phyloP scores from a whole-genome alignment of 2,329 filamentous ascomycete genomes.

The Xylaria sp. region DNA sequence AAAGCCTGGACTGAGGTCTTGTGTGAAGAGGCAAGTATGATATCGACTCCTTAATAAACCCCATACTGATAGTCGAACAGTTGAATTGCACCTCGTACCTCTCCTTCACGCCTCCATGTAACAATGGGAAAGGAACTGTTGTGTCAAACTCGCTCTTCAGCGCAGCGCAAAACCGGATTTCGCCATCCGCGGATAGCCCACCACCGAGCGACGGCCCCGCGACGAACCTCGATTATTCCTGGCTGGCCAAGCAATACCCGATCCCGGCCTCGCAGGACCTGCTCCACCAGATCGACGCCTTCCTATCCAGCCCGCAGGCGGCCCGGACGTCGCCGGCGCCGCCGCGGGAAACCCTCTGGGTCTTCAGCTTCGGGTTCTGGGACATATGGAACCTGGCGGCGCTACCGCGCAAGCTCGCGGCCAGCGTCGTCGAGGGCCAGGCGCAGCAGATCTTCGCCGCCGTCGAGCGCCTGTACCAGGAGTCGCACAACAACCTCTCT shows the following conservation, averaged over 20 bases:
- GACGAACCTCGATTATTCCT: conserved; percentile 44
- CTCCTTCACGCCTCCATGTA: conserved; percentile 47
- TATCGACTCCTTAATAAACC: neutral
- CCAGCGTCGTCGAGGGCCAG: conserved; percentile 42
- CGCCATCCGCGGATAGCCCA: neutral
- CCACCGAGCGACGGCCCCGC: conserved; percentile 40
- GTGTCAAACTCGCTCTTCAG: conserved; percentile 61
- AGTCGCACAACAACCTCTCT: conserved; percentile 45
- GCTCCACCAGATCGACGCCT: conserved; percentile 46
- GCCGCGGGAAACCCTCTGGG: conserved; percentile 54
- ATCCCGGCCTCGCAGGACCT: conserved; percentile 46
- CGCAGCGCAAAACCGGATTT: conserved; percentile 42
- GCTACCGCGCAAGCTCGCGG: conserved; percentile 45
- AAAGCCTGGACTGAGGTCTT: conserved; percentile 51
- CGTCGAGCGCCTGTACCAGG: conserved; percentile 50
- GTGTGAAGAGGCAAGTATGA: conserved; percentile 47
- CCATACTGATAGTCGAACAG: conserved; percentile 37
- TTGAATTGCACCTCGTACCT: conserved; percentile 49
- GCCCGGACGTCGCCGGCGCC: conserved; percentile 37
- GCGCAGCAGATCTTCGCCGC: conserved; percentile 47
- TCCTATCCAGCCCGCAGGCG: conserved; percentile 46
- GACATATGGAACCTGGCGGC: conserved; percentile 57
- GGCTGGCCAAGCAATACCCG: conserved; percentile 47
- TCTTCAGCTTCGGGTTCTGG: conserved; percentile 58
- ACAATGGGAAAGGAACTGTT: conserved; percentile 56